Base-by-base conservation (phyloP, 208 protist genomes). In the Leishmania turanica region DNA sequence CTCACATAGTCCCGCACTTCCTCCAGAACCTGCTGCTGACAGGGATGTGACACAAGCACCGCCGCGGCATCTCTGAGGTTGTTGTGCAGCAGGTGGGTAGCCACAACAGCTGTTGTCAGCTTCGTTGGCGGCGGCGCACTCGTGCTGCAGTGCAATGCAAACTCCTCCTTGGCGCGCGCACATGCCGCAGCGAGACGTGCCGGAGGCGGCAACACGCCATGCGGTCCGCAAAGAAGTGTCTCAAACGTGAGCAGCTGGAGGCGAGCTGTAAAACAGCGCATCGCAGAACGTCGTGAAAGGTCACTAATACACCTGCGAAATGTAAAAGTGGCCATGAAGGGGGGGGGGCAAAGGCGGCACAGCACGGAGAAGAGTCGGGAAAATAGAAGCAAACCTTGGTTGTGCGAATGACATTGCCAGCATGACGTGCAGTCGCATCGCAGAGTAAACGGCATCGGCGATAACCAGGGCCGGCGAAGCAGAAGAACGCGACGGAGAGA, bases 161-260 rank as follows among this genome's bases (percentile, higher is more conserved):
- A 86, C 60, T 78, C 66, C 53, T 81, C 77, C 54, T 58, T 69
- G 34, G 76, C 77, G 31, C 42, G 77, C 1, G 51, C 49, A 45
- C 82, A 80, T 27, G 77, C 77, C 0, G 60, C 72, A 9, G 77
- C 64, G 17, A 85, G 53, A 34, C n/a, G 27, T 15, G 19, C 27
- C 19, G 82, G 82, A 4, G 69, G 65, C 13, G 82, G 82, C 65
- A 85, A 51, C 65, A 56, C 42, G 13, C 45, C 66, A 40, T 82
- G 42, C 37, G 81, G 34, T 31, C 90, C 90, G 72, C 88, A 94
- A 13, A 93, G 73, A n/a, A 96, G 84, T 17, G 81, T 66, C 66
- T 94, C 87, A 74, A 96, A 96, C 42, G 83, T 91, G 42, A 96
- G 84, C 6, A 72, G 71, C 40, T 76, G 69, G 24, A 91, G 83